A percentile compares a stretch with the other conserved stretches of the same genome.
Evolutionary conservation across 1,284 basidiomycete species (phyloP).

Genomic region (Leccinum discolor): DNA sequence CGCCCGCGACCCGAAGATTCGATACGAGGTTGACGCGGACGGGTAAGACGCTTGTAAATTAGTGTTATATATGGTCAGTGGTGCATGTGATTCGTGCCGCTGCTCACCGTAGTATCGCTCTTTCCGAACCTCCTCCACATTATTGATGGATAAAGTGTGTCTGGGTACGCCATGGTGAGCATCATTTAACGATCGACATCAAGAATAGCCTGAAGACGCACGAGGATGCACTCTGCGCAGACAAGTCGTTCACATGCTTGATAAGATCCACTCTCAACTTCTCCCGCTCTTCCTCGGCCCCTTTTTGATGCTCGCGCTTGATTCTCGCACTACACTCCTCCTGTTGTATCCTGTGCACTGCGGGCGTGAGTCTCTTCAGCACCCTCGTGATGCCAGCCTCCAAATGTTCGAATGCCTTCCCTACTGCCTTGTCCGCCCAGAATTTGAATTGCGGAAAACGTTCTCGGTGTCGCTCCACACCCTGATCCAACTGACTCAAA

Average conservation of each 20-base stretch:
- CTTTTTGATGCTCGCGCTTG: neutral
- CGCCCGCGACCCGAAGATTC: constrained; percentile 12
- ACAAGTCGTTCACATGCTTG: constrained; percentile 21
- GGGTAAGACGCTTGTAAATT: too few species aligned
- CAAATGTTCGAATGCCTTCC: constrained; percentile 4
- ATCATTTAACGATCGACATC: neutral
- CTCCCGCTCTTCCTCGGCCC: constrained; percentile 6
- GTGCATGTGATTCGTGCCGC: neutral
- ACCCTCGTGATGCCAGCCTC: neutral
- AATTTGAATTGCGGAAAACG: neutral
- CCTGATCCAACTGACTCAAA: too few species aligned
- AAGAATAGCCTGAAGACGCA: constrained; percentile 14
- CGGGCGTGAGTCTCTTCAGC: neutral
- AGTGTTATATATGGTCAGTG: neutral
- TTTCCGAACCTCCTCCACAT: neutral
- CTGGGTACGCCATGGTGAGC: constrained; percentile 11
- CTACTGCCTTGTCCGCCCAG: constrained; percentile 3
- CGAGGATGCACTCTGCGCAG: constrained; percentile 4
- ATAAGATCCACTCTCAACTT: constrained; percentile 11
- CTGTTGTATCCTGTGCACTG: constrained; percentile 12
- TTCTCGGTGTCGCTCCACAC: too few species aligned
- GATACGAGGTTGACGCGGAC: constrained; percentile 8
- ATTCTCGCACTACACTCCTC: constrained; percentile 1
- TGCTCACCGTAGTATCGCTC: constrained; percentile 3
- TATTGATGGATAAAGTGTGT: constrained; percentile 14